phyloP scores from a whole-genome alignment of 2,329 filamentous ascomycete genomes.

The Waltergamsia citrina region DNA sequence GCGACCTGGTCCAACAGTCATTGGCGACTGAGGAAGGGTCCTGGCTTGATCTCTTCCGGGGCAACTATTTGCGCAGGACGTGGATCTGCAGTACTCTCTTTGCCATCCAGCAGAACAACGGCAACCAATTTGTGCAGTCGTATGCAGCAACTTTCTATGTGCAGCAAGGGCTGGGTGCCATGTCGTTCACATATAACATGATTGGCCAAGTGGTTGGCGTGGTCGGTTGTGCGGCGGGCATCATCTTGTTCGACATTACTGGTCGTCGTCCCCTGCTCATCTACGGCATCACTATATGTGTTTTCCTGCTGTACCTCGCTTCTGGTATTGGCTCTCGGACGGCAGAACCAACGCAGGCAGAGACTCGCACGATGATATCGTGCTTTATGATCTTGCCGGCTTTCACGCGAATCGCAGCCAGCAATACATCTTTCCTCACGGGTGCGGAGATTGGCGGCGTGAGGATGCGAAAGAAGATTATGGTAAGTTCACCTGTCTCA shows the following conservation, averaged over 20 bases:
- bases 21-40: conserved; percentile 1
- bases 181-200: conserved; percentile 5
- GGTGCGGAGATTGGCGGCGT: conserved; percentile 5
- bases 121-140: conserved; percentile 4
- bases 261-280: conserved; percentile 1
- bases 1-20: not conserved
- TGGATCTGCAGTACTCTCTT: conserved; percentile 2
- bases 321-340: conserved; percentile 1
- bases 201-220: conserved; percentile 3
- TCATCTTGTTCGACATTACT: conserved; percentile 2
- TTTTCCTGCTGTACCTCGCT: conserved; percentile 2
- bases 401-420: conserved; percentile 4
- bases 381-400: conserved; percentile 4
- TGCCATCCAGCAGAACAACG: conserved; percentile 5
- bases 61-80: conserved; percentile 2
- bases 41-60: conserved; percentile 2
- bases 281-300: conserved; percentile 1
- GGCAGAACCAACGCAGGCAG: not conserved
- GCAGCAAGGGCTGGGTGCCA: conserved; percentile 3
- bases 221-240: conserved; percentile 1
- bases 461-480: conserved; percentile 6
- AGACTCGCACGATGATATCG: conserved; percentile 3
- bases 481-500: no score
- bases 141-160: conserved; percentile 5
- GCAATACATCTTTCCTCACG: conserved; percentile 3